Conservation (phyloP, 1,284 basidiomycete genomes). For the Pseudomicrostroma phylloplanum region DNA sequence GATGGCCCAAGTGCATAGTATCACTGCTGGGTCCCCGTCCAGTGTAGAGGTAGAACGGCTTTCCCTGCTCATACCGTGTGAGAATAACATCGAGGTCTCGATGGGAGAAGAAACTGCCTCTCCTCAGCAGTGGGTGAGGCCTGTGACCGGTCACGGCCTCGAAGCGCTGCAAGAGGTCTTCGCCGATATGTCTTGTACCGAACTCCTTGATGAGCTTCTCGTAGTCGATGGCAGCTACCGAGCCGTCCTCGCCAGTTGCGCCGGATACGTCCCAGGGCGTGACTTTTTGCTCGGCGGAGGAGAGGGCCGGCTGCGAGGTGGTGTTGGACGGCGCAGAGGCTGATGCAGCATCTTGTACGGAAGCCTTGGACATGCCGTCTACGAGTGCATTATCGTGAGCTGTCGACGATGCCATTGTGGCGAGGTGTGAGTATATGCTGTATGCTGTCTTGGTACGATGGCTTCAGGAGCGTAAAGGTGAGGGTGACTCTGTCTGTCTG, state of each 20-base stretch:
- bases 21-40: constrained; percentile 92
- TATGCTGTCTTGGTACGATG: too few species aligned
- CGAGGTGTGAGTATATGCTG: too few species aligned
- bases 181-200: constrained; percentile 76
- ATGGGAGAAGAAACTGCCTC: constrained; percentile 97
- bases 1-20: constrained; percentile 96
- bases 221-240: constrained; percentile 70
- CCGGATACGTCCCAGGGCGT: constrained; percentile 99
- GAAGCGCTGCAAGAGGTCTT: constrained; percentile 75
- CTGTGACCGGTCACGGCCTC: constrained; percentile 81
- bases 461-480: too few species aligned
- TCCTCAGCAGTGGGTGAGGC: constrained; percentile 82
- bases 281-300: constrained; percentile 62
- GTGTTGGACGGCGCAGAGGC: background rate
- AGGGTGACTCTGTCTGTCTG: too few species aligned
- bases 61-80: constrained; percentile 90
- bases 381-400: too few species aligned
- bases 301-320: background rate
- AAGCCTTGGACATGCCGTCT: too few species aligned
- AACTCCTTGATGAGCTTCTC: constrained; percentile 92
- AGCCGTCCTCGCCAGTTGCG: constrained; percentile 75
- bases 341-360: background rate
- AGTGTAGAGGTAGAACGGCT: constrained; percentile 97
- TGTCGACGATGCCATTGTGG: too few species aligned
- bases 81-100: constrained; percentile 93